These are phyloP conservation scores for Boletellus ananas DNA, from an alignment of 768 basidiomycete species.

Conservation along the genomic window DNA sequence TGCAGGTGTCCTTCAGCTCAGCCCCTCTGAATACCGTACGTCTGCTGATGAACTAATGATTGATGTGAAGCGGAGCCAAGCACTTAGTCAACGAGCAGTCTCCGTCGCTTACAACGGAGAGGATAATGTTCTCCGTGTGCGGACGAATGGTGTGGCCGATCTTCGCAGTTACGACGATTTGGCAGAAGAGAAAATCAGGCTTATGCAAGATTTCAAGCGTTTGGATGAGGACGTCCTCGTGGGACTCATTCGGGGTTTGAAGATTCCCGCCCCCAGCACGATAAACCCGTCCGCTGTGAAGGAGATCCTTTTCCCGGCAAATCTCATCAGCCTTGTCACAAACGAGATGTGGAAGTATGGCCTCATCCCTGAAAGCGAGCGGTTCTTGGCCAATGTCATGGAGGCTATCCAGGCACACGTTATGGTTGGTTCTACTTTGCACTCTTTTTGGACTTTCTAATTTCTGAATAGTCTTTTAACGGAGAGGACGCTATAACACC, in stretches of 20 bases:
- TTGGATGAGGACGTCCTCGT: slow-evolving; percentile 92
- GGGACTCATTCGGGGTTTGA: slow-evolving; percentile 85
- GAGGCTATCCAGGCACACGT: slow-evolving; percentile 96
- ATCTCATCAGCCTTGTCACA: slow-evolving; percentile 94
- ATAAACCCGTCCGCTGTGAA: slow-evolving; percentile 92
- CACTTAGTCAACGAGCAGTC: slow-evolving; percentile 74
- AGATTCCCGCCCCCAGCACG: slow-evolving; percentile 87
- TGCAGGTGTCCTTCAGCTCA: slow-evolving; percentile 68
- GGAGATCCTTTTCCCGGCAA: slow-evolving; percentile 98
- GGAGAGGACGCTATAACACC: slow-evolving; percentile 95
- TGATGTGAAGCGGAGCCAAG: slow-evolving; percentile 66
- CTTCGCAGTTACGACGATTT: slow-evolving; percentile 81
- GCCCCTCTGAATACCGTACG: slow-evolving; percentile 60
- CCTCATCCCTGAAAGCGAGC: slow-evolving; percentile 92
- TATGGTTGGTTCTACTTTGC: slow-evolving; percentile 65
- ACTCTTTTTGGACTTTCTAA: slow-evolving; percentile 2
- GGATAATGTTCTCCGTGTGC: slow-evolving; percentile 64
- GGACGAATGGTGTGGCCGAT: slow-evolving; percentile 63
- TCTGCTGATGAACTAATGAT: slow-evolving; percentile 77
- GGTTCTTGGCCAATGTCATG: slow-evolving; percentile 99
- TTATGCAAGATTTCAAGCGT: slow-evolving; percentile 86
- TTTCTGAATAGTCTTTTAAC: slow-evolving; percentile 62
- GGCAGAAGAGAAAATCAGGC: slow-evolving; percentile 90
- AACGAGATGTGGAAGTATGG: slow-evolving; percentile 99
- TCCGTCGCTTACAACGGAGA: slow-evolving; percentile 87